Evolutionary conservation across 441 rosid species (phyloP), one percentile per base, ranked within the genome.

Genomic region (Oxalis stricta): DNA sequence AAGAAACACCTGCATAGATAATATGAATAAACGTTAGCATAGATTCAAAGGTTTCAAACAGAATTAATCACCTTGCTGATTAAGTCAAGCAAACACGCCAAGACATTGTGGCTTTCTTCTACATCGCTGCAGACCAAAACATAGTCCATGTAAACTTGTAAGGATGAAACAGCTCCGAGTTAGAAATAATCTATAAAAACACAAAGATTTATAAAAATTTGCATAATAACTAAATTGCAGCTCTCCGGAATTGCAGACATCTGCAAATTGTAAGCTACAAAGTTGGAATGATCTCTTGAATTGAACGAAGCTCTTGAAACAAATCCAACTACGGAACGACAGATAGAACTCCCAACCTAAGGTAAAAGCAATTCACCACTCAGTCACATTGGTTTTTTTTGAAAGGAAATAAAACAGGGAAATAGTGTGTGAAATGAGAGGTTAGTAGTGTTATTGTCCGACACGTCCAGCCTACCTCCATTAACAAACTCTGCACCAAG

Each of bases 161-260:
- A n/a, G n/a, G n/a, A n/a, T n/a, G n/a, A n/a, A 70, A 73, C 59
- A 61, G 72, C 88, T 75, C 78, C 86, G 63, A 67, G n/a, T 55
- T 70, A 82, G 72, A 79, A 66, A 38, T 50, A 49, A 58, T 58
- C 60, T 73, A 74, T 59, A 71, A 69, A 71, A 79, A 69, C 48
- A 73, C 67, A 61, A 26, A 77, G 58, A 66, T 48, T 31, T 54
- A 68, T 38, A 64, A 44, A 43, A 57, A 51, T 58, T 41, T 63
- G 52, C 38, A 41, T 29, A 58, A 65, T 17, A 52, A 68, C 50
- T 63, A 61, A 35, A 71, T 56, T 11, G 63, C 44, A 70, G 77
- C 61, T 61, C 50, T 67, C 68, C 59, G 70, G 61, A 66, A 64
- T 60, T 57, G 63, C 72, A 67, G 63, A 61, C 58, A 56, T 43